Evolutionary conservation across 805 yeast genomes (phyloP).

Genomic region (Wickerhamiella domercqiae): DNA sequence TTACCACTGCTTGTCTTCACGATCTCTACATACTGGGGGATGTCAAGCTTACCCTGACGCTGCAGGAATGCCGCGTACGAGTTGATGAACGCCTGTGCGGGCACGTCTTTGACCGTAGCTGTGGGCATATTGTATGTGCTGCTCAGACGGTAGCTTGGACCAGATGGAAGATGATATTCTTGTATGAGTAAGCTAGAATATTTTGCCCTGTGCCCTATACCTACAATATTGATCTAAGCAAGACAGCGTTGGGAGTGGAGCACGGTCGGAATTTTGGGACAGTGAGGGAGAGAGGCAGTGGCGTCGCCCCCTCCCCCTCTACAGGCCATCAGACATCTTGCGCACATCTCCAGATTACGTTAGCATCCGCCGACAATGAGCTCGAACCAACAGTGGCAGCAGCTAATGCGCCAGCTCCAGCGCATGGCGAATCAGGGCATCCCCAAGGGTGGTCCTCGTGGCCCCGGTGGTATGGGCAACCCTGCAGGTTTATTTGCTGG

Average conservation of each 20-base stretch:
- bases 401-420: slow-evolving; percentile 12
- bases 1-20: slow-evolving; percentile 99
- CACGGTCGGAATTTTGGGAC: too few relatives aligned
- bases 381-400: slow-evolving; percentile 10
- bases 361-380: too few relatives aligned
- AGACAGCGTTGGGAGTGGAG: too few relatives aligned
- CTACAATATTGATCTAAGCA: too few relatives aligned
- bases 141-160: not conserved
- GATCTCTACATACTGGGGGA: slow-evolving; percentile 99
- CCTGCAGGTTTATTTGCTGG: slow-evolving; percentile 50
- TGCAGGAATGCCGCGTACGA: slow-evolving; percentile 99
- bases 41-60: slow-evolving; percentile 99
- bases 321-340: too few relatives aligned
- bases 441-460: slow-evolving; percentile 5
- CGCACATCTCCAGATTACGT: too few relatives aligned
- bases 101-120: slow-evolving; percentile 77
- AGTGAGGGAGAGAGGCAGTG: too few relatives aligned
- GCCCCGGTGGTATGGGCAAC: slow-evolving; percentile 24
- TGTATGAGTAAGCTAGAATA: not conserved
- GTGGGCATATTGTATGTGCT: slow-evolving; percentile 19
- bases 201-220: too few relatives aligned
- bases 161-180: not conserved
- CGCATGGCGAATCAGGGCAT: not conserved
- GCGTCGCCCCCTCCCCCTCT: too few relatives aligned
- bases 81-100: slow-evolving; percentile 99